Base-by-base conservation (phyloP, 176 grass and related monocot genomes). In the Hordeum marinum region DNA sequence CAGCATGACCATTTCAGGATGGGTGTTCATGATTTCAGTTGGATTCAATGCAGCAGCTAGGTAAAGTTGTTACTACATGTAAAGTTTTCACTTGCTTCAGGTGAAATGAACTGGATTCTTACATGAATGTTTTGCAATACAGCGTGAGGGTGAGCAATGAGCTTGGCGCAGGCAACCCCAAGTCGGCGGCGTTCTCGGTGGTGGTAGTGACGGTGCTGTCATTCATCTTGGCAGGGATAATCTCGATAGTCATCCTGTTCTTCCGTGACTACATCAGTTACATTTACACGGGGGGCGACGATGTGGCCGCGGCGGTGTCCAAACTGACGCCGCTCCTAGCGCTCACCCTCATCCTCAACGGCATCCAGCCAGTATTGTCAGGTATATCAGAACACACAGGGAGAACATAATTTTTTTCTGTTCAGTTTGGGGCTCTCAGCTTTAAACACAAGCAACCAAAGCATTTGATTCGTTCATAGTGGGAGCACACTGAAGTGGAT, bases 11-110 rank as follows among this genome's bases (percentile, higher is more conserved):
- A 68, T 97, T 63, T 75, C 90, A 5, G 92, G 92, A 7, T 97
- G 94, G 92, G 83, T 97, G 11, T 92, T 94, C 55, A 97, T 97
- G 92, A 87, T 97, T 8, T 90, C 94, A 7, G 90, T 92, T 24
- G 94, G 94, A 4, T 94, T 97, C 81, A 97, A 97, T 40, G 94
- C 94, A 41, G 94, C 94, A 39, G 92, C 92, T 7, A 97, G 94
- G 94, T 94, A 81, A 34, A 17, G 4, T 4, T 11, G 24, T 21
- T 21, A 8, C 40, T 4, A 46, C n/a, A 4, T 25, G 37, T 43
- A 7, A 15, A 27, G 13, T 17, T 46, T 46, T 46, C 54, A 57
- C 20, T 46, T 17, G 70, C 13, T 57, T 57, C 21, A n/a, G 13
- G 37, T 37, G 5, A 14, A 31, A 11, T 50, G 7, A 46, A 55